Base-by-base conservation (phyloP, 202 grass and related monocot species). In the Zoysia matrella region DNA sequence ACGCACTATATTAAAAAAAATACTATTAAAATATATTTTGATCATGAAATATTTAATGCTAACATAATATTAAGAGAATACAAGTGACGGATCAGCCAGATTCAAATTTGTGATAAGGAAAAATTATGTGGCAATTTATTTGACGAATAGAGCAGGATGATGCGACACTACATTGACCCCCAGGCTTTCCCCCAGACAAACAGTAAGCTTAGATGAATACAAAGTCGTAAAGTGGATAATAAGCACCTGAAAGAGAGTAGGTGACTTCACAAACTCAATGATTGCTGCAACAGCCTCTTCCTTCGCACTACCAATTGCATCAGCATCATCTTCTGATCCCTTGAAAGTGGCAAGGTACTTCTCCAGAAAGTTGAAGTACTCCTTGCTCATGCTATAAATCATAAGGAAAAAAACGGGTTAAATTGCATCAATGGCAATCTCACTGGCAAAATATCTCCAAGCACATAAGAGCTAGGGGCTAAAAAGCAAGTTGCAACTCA, bases 271-370 rank as follows among this genome's bases (percentile, higher is more conserved):
- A 22, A 22, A 22, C 22, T 22, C 22, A 22, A 22, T 22, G 22
- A 22, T 22, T 22, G 22, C 22, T 22, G 85, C 83, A 5, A 81
- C 85, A 78, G 93, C 87, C 72, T 95, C 83, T 87, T 99, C 93
- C 77, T 94, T 95, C 5, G 88, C 93, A 43, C 86, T 90, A 86
- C 52, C 82, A 44, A 95, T 95, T 7, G 74, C 44, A 44, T 71
- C 75, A 3, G 89, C 60, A 1, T 95, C 96, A 65, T 99, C 89
- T 39, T 4, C 75, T 4, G 57, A 69, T 72, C 85, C 87, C 22
- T 90, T 86, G 62, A 99, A 99, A 9, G 89, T 96, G 42, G 80
- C 71, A 42, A 99, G 81, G 83, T 96, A 99, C 68, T 95, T 99
- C 46, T 87, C 89, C 57, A 99, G 73, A n/a, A 92, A 99, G 67